Evolutionary conservation across 129 eudicot species (phyloP), one percentile per base, ranked within the genome.

Genomic region (Flaveria robusta): DNA sequence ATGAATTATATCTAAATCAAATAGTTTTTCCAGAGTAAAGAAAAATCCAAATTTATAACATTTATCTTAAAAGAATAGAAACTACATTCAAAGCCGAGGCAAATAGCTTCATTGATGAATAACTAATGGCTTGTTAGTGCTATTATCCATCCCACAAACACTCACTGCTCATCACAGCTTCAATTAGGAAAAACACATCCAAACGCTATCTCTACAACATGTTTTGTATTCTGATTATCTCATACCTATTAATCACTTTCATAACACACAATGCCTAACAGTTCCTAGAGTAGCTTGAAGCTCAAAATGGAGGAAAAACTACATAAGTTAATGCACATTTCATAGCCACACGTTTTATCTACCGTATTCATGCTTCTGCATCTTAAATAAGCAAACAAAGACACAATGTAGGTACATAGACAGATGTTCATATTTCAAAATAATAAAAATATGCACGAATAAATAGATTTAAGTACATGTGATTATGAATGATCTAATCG

Each of bases 401-500:
- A 26, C 5, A 64, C 46, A 74, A 74, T 62, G 71, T n/a, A 55
- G 52, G 77, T 72, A 20, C 66, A 55, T 22, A 19, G 0, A 54
- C 76, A n/a, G n/a, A 4, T 39, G 6, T 31, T 56, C 49, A 6
- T 18, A n/a, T 29, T 31, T 0, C 9, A 31, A 8, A 26, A 31
- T 22, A 56, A 66, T 0, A 23, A 41, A 20, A 13, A 26, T 3
- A 66, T 64, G 49, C 27, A 72, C 1, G 52, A 7, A 19, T 19
- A 15, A 34, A 47, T 0, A 68, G 66, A 47, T 4, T 14, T 37
- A 42, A 91, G 9, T 94, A 94, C 99, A 84, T 54, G 83, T 84
- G 76, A 94, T 94, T 1, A 94, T 79, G 82, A 94, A 81, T 73
- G 99, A 94, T 89, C 99, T 87, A 82, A 87, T 43, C 34, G 86